phyloP scores from a whole-genome alignment of 768 basidiomycete species.

The Termitomyces sp. region DNA sequence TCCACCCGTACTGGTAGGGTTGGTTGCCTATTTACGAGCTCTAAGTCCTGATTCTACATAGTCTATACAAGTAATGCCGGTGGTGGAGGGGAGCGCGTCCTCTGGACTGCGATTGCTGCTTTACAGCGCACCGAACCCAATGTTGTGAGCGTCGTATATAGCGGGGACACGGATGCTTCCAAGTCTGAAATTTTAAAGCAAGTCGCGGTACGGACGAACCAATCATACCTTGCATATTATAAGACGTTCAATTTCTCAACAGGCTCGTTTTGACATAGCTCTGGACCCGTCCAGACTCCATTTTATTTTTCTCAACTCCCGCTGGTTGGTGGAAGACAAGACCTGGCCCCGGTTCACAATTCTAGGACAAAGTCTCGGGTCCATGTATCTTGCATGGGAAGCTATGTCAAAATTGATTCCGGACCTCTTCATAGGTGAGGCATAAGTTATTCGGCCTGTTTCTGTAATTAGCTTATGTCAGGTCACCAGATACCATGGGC shows the following conservation, averaged over 20 bases:
- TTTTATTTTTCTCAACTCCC: conserved; percentile 74
- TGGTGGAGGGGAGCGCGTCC: conserved; percentile 92
- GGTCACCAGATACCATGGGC: conserved; percentile 85
- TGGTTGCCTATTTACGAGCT: neutral
- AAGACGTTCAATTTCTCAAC: neutral
- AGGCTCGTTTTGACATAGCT: conserved; percentile 79
- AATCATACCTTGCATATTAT: neutral
- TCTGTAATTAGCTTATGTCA: conserved; percentile 6
- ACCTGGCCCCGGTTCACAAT: conserved; percentile 91
- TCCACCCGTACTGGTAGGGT: conserved; percentile 92
- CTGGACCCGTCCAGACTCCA: conserved; percentile 61
- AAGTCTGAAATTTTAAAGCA: conserved; percentile 78
- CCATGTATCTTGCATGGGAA: conserved; percentile 78
- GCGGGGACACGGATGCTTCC: conserved; percentile 75
- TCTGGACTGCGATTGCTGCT: neutral
- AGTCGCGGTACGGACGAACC: conserved; percentile 52
- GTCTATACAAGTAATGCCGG: conserved; percentile 71
- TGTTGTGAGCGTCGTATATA: conserved; percentile 77
- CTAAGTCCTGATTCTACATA: conserved; percentile 32
- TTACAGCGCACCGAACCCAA: conserved; percentile 35
- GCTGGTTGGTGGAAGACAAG: conserved; percentile 70
- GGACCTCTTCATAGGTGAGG: conserved; percentile 84
- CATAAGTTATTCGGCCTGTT: neutral
- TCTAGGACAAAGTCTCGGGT: conserved; percentile 86
- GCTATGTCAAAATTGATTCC: conserved; percentile 76